Base-by-base conservation (phyloP, 2,329 filamentous ascomycete species). In the Verticillium isaacii region DNA sequence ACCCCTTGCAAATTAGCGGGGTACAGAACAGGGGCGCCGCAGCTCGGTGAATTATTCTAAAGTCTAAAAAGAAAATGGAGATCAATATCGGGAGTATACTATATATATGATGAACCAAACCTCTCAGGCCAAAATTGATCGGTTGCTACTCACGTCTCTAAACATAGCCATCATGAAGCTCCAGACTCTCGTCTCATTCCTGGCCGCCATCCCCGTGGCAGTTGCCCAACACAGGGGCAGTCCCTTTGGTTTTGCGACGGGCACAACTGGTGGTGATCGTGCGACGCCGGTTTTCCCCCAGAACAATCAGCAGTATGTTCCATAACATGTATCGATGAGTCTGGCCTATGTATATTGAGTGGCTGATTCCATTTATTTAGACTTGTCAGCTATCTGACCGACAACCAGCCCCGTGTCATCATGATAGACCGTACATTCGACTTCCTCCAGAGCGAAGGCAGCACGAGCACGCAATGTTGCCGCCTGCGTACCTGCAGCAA, bases 201-300 rank as follows among this genome's bases (percentile, higher is more conserved):
- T 71, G 32, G 65, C 65, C 19, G 67, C 61, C 34, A 65, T 64
- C 12, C 61, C 71, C 8, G 60, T 64, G 4, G 67, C 65, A 52
- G 65, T 67, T 19, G 71, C 71, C 19, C 68, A 72, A 58, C 68
- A 71, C 19, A 62, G 66, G 17, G 71, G 71, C 41, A 68, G 64
- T 14, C 64, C 71, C 4, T 72, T 72, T 37, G 71, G 71, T 32
- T 73, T 73, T 36, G 71, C 71, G n/a, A 63, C 66, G 3, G 70
- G 81, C 50, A 78, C 81, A 3, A 85, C 82, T 37, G 83, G 83
- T 56, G 83, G 83, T 66, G 82, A 82, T 41, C 73, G 69, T 60
- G 81, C 80, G 17, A 70, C 77, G 14, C 74, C 80, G 5, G 65
- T 66, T 1, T 76, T 77, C 59, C 82, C 81, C 19, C 71, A 69